Percentiles rank a stretch among this genome's conserved stretches.
phyloP scores from a whole-genome alignment of 176 grass and related monocot genomes.

The Oryza brachyantha region DNA sequence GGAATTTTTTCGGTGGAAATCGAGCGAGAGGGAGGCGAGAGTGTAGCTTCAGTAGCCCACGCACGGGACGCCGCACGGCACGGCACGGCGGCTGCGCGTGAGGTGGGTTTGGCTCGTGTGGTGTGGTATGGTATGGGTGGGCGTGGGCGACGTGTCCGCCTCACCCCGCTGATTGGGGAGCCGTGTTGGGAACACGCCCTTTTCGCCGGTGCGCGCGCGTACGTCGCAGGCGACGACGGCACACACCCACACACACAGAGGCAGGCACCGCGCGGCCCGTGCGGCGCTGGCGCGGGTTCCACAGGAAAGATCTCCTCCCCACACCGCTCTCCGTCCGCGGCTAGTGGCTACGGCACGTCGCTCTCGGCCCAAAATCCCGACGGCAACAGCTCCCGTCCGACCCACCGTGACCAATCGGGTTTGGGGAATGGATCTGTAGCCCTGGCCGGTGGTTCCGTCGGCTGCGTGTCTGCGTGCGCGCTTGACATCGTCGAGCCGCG shows the following conservation, averaged over 20 bases:
- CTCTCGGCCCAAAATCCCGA: not conserved
- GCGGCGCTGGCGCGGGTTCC: not conserved
- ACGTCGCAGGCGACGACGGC: not conserved
- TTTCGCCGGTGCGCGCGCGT: not conserved
- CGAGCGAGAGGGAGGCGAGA: not conserved
- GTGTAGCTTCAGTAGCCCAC: constrained; percentile 15
- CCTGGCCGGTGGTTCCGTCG: not conserved
- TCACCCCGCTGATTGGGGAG: not conserved
- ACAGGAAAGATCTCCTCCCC: not conserved
- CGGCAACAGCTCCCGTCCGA: not conserved
- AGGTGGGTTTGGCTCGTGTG: not conserved
- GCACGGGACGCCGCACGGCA: not conserved
- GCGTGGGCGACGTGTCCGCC: constrained; percentile 34
- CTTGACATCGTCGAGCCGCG: not conserved
- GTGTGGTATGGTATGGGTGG: too few relatives aligned
- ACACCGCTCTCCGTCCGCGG: not conserved
- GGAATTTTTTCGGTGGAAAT: constrained; percentile 5
- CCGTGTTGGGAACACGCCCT: not conserved
- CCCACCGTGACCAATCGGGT: not conserved
- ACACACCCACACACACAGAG: too few relatives aligned
- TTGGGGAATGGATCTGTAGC: not conserved
- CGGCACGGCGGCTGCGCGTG: constrained; percentile 15
- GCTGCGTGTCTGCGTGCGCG: not conserved
- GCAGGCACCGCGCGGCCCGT: not conserved
- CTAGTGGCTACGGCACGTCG: not conserved